These are phyloP conservation scores for Phlyctochytrium bullatum DNA, from an alignment of 192 early-diverging fungal species.

Conservation along the genomic window DNA sequence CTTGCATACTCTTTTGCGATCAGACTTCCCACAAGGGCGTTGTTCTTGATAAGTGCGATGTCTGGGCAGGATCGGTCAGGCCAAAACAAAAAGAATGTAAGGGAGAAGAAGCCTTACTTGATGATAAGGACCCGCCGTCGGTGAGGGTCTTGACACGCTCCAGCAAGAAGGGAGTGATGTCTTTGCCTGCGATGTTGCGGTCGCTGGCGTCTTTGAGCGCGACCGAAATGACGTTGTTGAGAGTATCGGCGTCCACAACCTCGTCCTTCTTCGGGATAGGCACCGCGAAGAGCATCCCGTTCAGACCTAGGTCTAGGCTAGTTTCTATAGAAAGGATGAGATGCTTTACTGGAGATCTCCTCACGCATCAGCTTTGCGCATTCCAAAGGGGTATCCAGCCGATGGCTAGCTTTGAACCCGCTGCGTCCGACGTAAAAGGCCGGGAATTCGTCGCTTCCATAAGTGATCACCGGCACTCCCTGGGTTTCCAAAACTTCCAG, in stretches of 20 bases:
- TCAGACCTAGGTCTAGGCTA: constrained; percentile 63
- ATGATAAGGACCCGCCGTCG: constrained; percentile 69
- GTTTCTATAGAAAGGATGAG: constrained; percentile 28
- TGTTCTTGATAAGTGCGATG: constrained; percentile 89
- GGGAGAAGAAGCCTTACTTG: constrained; percentile 61
- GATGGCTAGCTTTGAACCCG: constrained; percentile 52
- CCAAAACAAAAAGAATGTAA: no score
- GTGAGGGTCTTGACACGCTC: constrained; percentile 81
- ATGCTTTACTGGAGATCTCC: no score
- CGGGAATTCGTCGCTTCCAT: constrained; percentile 68
- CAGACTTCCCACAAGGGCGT: constrained; percentile 76
- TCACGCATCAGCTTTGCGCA: background rate
- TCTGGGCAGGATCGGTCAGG: no score
- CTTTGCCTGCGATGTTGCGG: constrained; percentile 74
- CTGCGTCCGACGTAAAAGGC: constrained; percentile 85
- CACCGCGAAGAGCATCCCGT: constrained; percentile 83
- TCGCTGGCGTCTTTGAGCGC: constrained; percentile 69
- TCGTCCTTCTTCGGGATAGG: constrained; percentile 78
- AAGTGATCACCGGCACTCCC: constrained; percentile 87
- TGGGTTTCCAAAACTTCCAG: constrained; percentile 79
- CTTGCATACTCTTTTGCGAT: constrained; percentile 66
- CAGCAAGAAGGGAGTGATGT: constrained; percentile 92
- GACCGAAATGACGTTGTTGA: constrained; percentile 69
- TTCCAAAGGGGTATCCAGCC: background rate
- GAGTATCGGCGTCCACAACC: constrained; percentile 45